Evolutionary conservation across 2,329 filamentous ascomycete genomes (phyloP).

Genomic region (Colletotrichum limetticola): DNA sequence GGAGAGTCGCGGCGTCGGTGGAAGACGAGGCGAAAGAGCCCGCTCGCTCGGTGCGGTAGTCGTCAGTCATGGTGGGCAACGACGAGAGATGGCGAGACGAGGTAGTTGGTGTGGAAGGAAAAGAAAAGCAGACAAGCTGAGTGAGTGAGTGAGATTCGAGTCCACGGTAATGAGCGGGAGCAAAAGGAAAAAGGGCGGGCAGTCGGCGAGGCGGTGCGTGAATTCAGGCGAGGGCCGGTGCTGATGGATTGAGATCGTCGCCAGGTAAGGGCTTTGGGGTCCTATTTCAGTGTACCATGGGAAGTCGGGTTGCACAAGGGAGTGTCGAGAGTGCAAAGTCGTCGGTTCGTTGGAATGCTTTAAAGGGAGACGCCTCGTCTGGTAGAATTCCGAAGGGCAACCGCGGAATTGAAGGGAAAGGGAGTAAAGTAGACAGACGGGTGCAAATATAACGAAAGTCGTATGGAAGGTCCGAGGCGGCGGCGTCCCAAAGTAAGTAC

Average conservation of each 20-base stretch:
- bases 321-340: neutral
- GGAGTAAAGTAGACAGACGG: neutral
- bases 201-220: neutral
- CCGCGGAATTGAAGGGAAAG: constrained; percentile 16
- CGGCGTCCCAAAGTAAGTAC: constrained; percentile 1
- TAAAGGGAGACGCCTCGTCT: constrained; percentile 24
- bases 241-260: neutral
- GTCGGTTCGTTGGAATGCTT: constrained; percentile 23
- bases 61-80: constrained; percentile 37
- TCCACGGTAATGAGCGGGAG: neutral
- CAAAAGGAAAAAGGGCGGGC: neutral
- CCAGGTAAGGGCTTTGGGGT: neutral
- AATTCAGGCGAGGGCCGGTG: neutral
- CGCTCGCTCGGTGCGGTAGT: constrained; percentile 39
- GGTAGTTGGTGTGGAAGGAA: neutral
- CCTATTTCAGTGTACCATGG: constrained; percentile 32
- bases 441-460: constrained; percentile 15
- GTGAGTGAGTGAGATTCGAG: neutral
- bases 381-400: constrained; percentile 10
- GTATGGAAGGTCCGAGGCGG: constrained; percentile 18
- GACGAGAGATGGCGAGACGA: neutral
- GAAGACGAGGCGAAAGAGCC: constrained; percentile 48
- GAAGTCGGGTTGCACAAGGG: constrained; percentile 8
- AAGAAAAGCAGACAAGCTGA: neutral
- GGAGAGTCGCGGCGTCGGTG: constrained; percentile 44